Percentiles rank a stretch among this genome's conserved stretches.
phyloP scores from a whole-genome alignment of 352 stramenopile genomes.

The Phytopythium vexans region DNA sequence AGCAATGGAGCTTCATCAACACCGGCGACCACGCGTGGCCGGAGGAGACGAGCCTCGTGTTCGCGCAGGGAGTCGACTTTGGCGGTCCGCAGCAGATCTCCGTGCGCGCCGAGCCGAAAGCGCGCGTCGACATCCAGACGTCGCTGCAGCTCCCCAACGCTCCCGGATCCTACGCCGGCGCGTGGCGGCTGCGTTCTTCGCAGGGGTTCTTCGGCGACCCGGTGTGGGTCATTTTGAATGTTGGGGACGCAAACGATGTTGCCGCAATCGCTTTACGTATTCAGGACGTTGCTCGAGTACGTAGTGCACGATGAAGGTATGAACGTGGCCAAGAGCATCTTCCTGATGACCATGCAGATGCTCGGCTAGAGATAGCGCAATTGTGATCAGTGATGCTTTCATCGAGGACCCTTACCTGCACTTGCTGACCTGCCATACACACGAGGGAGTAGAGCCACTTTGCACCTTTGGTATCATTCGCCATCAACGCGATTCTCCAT shows the following conservation, averaged over 20 bases:
- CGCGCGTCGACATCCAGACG: slow-evolving; percentile 65
- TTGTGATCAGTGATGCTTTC: too few relatives aligned
- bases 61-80: slow-evolving; percentile 66
- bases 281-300: too few relatives aligned
- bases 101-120: slow-evolving; percentile 33
- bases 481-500: too few relatives aligned
- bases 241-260: slow-evolving; percentile 22
- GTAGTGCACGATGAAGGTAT: too few relatives aligned
- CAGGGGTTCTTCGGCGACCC: slow-evolving; percentile 73
- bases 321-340: too few relatives aligned
- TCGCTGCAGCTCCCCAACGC: slow-evolving; percentile 49
- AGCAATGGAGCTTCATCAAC: slow-evolving; percentile 85
- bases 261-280: too few relatives aligned
- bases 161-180: slow-evolving; percentile 64
- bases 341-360: too few relatives aligned
- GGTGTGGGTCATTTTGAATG: slow-evolving; percentile 75
- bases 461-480: too few relatives aligned
- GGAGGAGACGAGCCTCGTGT: slow-evolving; percentile 51
- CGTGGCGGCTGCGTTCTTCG: slow-evolving; percentile 66
- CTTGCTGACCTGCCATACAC: too few relatives aligned
- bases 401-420: too few relatives aligned
- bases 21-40: slow-evolving; percentile 53
- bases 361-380: too few relatives aligned
- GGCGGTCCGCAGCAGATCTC: slow-evolving; percentile 50
- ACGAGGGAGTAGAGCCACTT: too few relatives aligned